These are phyloP conservation scores for Neltuma alba DNA, from an alignment of 306 rosid genomes.

Conservation along the genomic window DNA sequence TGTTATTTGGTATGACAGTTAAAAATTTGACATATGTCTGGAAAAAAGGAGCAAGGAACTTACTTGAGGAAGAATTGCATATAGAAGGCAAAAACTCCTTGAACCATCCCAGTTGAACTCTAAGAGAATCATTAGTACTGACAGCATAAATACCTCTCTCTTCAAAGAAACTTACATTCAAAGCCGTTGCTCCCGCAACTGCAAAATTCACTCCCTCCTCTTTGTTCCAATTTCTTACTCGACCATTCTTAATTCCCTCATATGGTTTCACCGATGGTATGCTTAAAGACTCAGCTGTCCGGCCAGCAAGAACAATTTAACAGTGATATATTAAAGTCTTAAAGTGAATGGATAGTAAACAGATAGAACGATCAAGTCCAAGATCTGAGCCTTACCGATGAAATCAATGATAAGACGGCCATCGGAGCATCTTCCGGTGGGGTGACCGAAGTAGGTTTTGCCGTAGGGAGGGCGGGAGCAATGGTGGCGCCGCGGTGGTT, in stretches of 20 bases:
- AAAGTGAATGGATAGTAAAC: neutral
- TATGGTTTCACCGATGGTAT: neutral
- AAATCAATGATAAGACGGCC: neutral
- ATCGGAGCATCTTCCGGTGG: neutral
- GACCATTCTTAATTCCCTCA: neutral
- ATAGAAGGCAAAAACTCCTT: slow-evolving; percentile 35
- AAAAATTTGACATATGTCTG: no score
- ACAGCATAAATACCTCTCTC: slow-evolving; percentile 20
- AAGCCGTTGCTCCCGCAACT: slow-evolving; percentile 59
- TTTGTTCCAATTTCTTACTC: neutral
- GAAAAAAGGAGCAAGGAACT: neutral
- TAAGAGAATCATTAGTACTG: slow-evolving; percentile 39
- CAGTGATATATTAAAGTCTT: neutral
- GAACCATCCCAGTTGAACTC: slow-evolving; percentile 59
- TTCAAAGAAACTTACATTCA: slow-evolving; percentile 39
- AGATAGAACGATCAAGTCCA: neutral
- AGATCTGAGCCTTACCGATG: neutral
- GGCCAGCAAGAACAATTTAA: neutral
- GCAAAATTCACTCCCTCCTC: neutral
- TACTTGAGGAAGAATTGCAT: slow-evolving; percentile 49
- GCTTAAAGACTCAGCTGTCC: neutral
- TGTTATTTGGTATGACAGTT: no score
- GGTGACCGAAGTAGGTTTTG: neutral
- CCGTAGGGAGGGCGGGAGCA: neutral
- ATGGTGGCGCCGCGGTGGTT: neutral